Base-by-base conservation (phyloP, 2,329 filamentous ascomycete genomes). In the Gnomoniopsis smithogilvyi region DNA sequence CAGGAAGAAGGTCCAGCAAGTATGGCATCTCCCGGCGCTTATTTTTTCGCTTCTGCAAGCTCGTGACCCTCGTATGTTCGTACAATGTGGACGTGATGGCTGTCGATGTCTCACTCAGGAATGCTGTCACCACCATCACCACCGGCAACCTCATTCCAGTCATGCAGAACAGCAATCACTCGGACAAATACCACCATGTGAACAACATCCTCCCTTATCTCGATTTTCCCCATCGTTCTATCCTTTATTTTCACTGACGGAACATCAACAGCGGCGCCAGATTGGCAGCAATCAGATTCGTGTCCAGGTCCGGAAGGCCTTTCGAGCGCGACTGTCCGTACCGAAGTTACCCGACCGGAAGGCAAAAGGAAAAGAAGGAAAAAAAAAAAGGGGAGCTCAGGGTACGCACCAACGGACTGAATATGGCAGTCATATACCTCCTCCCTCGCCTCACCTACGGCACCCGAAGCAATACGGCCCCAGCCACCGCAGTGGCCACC, bases 121-220 rank as follows among this genome's bases (percentile, higher is more conserved):
- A 61, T 41, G 59, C 21, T n/a, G 57, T 56, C 36, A 49, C 56
- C 56, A 52, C 43, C 50, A 49, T 30, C 26, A 30, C 26, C 26
- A 30, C 26, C 26, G 26, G 56, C 59, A 59, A 58, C 56, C 30
- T 43, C 59, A 61, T 61, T 61, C 59, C 59, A 61, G 56, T 52
- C 50, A 46, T 30, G 41, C 34, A 46, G 49, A 48, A 24, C 38
- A 34, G 12, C 36, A 51, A 38, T 38, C 21, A 52, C 26, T 19
- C 12, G 47, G 54, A 49, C 47, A 51, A 51, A 57, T 34, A 54
- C 21, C 50, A 52, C 36, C 22, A 43, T n/a, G 50, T 19, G 26
- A 41, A 33, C 50, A 36, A 3, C 15, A n/a, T 38, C 17, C 36
- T 38, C 36, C 17, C 36, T 17, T 14, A 7, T 38, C 36, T 17